A percentile compares a stretch with the other conserved stretches of the same genome.
Evolutionary conservation across 768 basidiomycete genomes (phyloP).

Genomic region (Hemileccinum rubropunctum): DNA sequence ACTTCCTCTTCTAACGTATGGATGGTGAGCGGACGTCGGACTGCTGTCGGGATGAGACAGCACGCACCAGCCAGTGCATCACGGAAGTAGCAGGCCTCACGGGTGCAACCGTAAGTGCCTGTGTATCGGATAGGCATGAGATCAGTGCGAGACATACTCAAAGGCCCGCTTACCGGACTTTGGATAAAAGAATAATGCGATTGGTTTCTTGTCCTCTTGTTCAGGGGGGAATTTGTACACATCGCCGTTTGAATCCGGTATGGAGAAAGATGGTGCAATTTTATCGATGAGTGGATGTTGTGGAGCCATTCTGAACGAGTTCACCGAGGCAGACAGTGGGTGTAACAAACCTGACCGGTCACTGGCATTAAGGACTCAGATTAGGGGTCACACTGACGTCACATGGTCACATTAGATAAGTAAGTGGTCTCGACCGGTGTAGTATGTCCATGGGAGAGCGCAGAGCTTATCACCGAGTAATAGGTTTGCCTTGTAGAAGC

Average conservation of each 20-base stretch:
- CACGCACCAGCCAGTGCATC: constrained; percentile 67
- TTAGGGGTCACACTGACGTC: too few species aligned
- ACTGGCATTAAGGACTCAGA: too few species aligned
- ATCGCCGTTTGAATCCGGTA: constrained; percentile 63
- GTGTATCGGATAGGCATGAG: constrained; percentile 4
- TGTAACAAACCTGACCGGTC: background rate
- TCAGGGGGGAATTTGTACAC: constrained; percentile 60
- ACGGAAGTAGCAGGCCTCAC: constrained; percentile 78
- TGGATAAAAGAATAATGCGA: constrained; percentile 79
- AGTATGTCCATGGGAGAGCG: too few species aligned
- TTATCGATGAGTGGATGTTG: constrained; percentile 56
- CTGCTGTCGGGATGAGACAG: background rate
- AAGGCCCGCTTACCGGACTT: constrained; percentile 49
- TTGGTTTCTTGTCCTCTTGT: constrained; percentile 49
- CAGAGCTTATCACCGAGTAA: too few species aligned
- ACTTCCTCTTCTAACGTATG: constrained; percentile 51
- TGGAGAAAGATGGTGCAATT: constrained; percentile 61
- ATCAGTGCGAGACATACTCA: background rate
- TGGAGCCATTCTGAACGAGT: constrained; percentile 36
- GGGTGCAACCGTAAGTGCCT: constrained; percentile 79
- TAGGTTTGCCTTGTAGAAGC: too few species aligned
- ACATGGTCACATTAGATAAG: too few species aligned
- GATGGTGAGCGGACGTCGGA: background rate
- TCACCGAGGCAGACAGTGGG: background rate
- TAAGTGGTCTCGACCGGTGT: too few species aligned